Base-by-base conservation (phyloP, 306 rosid genomes). In the Sophora flavescens region DNA sequence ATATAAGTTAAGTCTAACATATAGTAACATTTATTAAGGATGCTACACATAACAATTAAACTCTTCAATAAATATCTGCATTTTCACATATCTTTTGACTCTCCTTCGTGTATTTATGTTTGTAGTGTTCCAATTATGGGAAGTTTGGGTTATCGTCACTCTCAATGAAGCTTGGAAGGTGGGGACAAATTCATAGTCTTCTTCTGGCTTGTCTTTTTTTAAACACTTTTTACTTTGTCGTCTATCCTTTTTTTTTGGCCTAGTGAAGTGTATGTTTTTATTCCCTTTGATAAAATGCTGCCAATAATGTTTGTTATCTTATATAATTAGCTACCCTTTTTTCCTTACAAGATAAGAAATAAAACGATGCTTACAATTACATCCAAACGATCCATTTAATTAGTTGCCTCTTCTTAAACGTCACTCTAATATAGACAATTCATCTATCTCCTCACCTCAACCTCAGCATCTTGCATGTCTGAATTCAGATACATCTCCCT, bases 311-410 rank as follows among this genome's bases (percentile, higher is more conserved):
- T 36, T 18, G 2, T 53, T 13, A 53, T 11, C 18, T 36, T 54
- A 39, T 38, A 10, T 70, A 11, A 15, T 53, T 53, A 53, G 38
- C n/a, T 6, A 35, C 13, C 51, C 4, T 2, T 70, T 67, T 69
- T 51, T 48, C 6, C 35, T 69, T 33, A 18, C 1, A 6, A 16
- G n/a, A 18, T 15, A 51, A 57, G 36, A 54, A 75, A 64, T 65
- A 52, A 52, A 51, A 52, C 7, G 36, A 22, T 10, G 13, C 41
- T 61, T 5, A 39, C 39, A 70, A 38, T 61, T 11, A 26, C 33
- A 22, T 56, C 65, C 48, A 68, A 68, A 32, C 13, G 7, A 58
- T 44, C 35, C 48, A 58, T 45, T 35, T 62, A 69, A 44, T 41
- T 56, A 38, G 54, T 48, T 58, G 70, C 63, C 56, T 51, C 56